phyloP scores from a whole-genome alignment of 345 rosid species.

The Populus euphratica region DNA sequence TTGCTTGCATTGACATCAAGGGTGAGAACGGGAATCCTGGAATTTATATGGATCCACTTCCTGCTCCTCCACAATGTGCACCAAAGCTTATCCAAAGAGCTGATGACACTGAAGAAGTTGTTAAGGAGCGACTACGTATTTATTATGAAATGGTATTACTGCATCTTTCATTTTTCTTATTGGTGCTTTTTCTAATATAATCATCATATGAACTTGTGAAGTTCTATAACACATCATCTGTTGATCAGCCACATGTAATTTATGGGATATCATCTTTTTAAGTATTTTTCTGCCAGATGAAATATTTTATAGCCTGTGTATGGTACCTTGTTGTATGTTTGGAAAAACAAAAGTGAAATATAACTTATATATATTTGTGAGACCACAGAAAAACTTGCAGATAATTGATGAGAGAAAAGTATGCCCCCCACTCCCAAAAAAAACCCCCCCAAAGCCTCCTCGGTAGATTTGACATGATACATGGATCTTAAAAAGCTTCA shows the following conservation, averaged over 20 bases:
- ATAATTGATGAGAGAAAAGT: neutral
- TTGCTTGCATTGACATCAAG: conserved; percentile 85
- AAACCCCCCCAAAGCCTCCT: too few species aligned
- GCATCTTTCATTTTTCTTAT: neutral
- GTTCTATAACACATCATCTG: neutral
- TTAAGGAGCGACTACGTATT: conserved; percentile 74
- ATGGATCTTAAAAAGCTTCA: too few species aligned
- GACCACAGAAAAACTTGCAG: neutral
- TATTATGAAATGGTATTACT: conserved; percentile 61
- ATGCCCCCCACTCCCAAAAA: too few species aligned
- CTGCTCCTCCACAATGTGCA: conserved; percentile 81
- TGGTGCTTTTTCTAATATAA: neutral
- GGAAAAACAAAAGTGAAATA: neutral
- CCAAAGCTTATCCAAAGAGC: conserved; percentile 79
- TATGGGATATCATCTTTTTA: neutral
- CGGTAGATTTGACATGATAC: too few species aligned
- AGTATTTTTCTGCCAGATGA: neutral
- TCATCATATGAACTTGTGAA: neutral
- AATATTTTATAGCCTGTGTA: neutral
- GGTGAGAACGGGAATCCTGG: conserved; percentile 68
- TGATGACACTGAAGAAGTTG: conserved; percentile 91
- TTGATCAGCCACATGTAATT: neutral
- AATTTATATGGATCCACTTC: conserved; percentile 94
- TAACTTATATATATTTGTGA: neutral
- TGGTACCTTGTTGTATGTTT: neutral